phyloP scores from a whole-genome alignment of 2,329 filamentous ascomycete genomes.

The Colletotrichum gigasporum region DNA sequence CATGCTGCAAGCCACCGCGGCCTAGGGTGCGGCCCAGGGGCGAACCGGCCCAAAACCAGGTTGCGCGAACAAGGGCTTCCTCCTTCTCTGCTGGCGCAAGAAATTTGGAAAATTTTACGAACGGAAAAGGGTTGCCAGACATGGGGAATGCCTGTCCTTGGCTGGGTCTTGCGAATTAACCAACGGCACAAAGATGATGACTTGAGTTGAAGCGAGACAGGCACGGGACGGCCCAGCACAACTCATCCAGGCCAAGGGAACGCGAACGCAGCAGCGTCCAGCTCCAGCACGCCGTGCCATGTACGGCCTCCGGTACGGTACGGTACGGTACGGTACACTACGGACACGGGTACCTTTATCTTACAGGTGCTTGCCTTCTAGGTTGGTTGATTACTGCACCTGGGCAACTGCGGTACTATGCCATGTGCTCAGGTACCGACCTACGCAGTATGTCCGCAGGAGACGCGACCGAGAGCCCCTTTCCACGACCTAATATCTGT shows the following conservation, averaged over 20 bases:
- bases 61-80: neutral
- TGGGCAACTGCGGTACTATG: no score
- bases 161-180: neutral
- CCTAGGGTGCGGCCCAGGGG: constrained; percentile 16
- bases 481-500: neutral
- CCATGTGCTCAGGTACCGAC: no score
- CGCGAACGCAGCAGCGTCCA: no score
- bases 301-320: no score
- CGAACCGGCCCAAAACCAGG: constrained; percentile 10
- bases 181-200: constrained; percentile 10
- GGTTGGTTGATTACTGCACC: no score
- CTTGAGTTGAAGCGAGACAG: constrained; percentile 14
- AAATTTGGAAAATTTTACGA: constrained; percentile 30
- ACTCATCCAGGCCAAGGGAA: no score
- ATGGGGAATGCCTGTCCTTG: constrained; percentile 28
- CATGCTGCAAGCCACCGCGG: constrained; percentile 25
- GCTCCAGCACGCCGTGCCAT: no score
- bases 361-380: neutral
- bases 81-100: constrained; percentile 1
- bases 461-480: neutral
- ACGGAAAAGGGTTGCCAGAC: constrained; percentile 15
- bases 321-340: neutral
- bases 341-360: neutral
- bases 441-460: no score
- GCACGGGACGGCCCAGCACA: neutral